These are phyloP conservation scores for Quercus bicolor DNA, from an alignment of 306 rosid genomes.

Conservation along the genomic window DNA sequence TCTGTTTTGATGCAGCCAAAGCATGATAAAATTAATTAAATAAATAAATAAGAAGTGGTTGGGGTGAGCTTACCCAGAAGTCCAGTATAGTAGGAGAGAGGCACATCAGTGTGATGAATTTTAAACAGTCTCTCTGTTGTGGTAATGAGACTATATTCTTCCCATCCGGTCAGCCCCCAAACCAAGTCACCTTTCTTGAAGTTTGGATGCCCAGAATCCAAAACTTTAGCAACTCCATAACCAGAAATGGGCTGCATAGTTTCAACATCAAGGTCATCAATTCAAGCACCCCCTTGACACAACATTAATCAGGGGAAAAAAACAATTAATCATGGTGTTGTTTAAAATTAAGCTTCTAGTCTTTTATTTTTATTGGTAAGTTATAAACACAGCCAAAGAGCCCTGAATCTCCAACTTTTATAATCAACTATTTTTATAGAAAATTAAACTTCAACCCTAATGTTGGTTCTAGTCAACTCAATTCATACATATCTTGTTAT, in stretches of 20 bases:
- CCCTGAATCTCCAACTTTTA: no score
- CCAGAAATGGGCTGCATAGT: constrained; percentile 35
- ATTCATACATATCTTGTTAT: no score
- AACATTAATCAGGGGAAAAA: neutral
- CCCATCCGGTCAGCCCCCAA: constrained; percentile 48
- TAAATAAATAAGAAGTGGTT: no score
- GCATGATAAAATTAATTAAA: no score
- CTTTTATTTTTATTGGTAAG: no score
- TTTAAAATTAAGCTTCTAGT: neutral
- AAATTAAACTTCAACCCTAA: no score
- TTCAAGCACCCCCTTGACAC: neutral
- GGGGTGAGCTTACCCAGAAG: constrained; percentile 31
- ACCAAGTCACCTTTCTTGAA: constrained; percentile 39
- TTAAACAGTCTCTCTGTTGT: constrained; percentile 24
- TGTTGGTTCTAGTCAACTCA: no score
- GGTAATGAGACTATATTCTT: constrained; percentile 29
- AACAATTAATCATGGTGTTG: neutral
- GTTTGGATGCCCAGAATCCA: constrained; percentile 39
- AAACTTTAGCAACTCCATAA: constrained; percentile 35
- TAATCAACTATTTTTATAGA: no score
- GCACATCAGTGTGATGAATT: constrained; percentile 37
- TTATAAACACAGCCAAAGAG: no score
- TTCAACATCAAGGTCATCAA: neutral
- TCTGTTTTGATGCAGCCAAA: no score
- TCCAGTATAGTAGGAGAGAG: constrained; percentile 48